These are phyloP conservation scores for carrot (Daucus carota) DNA, from an alignment of 129 eudicot species.

Conservation along the genomic window DNA sequence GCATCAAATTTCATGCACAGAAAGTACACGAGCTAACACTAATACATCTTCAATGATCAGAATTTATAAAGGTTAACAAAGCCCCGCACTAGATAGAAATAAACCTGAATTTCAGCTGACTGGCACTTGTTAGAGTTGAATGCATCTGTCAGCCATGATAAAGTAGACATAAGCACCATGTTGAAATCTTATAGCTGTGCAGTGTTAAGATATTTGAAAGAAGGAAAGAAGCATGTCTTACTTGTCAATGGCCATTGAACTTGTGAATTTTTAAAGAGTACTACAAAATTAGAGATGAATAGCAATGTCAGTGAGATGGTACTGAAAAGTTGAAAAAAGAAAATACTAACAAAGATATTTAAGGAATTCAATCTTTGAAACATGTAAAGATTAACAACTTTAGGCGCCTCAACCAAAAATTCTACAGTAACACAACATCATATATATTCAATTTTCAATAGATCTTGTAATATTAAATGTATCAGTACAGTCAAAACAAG, in stretches of 20 bases:
- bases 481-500: not conserved
- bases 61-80: not conserved
- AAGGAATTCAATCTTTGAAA: not conserved
- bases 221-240: conserved; percentile 29
- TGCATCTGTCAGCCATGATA: conserved; percentile 22
- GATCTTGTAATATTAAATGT: not conserved
- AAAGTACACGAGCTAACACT: not conserved
- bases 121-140: conserved; percentile 31
- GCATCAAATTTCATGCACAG: not conserved
- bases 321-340: not conserved
- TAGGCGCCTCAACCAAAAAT: not conserved
- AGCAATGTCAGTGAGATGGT: conserved; percentile 17
- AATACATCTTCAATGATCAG: not conserved
- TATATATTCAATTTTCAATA: not conserved
- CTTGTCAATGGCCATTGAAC: conserved; percentile 42
- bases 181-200: conserved; percentile 17
- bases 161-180: conserved; percentile 11
- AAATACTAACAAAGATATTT: not conserved
- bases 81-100: not conserved
- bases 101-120: conserved; percentile 52
- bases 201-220: conserved; percentile 23
- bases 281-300: conserved; percentile 18
- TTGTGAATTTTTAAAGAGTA: conserved; percentile 29
- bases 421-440: not conserved
- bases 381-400: not conserved